Evolutionary conservation across 345 rosid genomes (phyloP).

Genomic region (Geranium brycei): DNA sequence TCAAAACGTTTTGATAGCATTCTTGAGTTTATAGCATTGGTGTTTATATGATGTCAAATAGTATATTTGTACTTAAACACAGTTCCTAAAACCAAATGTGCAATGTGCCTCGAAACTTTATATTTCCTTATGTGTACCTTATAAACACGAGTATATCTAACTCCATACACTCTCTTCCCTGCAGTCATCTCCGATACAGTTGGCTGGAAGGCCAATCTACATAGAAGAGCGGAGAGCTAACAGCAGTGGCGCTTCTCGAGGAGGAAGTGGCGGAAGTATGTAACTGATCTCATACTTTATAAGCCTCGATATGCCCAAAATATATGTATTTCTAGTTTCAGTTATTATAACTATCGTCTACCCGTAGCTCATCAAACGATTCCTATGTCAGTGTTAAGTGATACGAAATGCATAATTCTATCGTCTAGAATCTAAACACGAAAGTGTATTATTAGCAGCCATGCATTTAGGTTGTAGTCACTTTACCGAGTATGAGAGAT

Average conservation of each 20-base stretch:
- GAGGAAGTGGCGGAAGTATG: conserved; percentile 52
- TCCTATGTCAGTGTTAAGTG: too few relatives aligned
- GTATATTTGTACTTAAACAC: too few relatives aligned
- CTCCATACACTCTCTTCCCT: conserved; percentile 8
- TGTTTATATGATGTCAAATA: background rate
- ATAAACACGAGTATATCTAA: background rate
- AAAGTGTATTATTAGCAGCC: too few relatives aligned
- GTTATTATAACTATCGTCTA: background rate
- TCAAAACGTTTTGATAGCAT: too few relatives aligned
- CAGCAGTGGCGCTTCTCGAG: conserved; percentile 51
- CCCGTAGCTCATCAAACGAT: too few relatives aligned
- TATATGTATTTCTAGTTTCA: background rate
- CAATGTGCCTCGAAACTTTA: background rate
- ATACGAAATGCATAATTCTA: too few relatives aligned
- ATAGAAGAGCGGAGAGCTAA: conserved; percentile 95
- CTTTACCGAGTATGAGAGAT: too few relatives aligned
- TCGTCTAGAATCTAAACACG: too few relatives aligned
- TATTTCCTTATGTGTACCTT: background rate
- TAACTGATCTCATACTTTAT: background rate
- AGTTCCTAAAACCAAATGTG: background rate
- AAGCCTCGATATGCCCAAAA: background rate
- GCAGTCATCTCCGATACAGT: conserved; percentile 82
- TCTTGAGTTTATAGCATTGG: too few relatives aligned
- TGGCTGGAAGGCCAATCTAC: conserved; percentile 79
- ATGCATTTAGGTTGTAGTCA: too few relatives aligned